Evolutionary conservation across 257 asterid genomes (phyloP).

Genomic region (Solanum phureja): DNA sequence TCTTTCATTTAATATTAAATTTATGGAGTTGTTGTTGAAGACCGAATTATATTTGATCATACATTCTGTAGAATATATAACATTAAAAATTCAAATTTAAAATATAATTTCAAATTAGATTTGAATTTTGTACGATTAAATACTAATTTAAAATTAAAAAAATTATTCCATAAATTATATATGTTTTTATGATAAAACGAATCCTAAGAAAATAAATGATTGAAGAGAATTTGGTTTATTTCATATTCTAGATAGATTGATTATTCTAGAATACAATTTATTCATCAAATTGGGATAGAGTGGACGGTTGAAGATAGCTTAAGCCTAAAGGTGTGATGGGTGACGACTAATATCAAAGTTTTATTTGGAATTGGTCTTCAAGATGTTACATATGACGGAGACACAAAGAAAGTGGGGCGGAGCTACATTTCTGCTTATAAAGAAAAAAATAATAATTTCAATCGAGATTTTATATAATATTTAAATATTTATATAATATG

Average conservation of each 20-base stretch:
- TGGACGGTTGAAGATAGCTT: neutral
- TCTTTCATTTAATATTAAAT: neutral
- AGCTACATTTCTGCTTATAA: neutral
- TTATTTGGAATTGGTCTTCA: neutral
- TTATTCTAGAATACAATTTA: neutral
- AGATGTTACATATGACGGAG: neutral
- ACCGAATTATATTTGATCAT: neutral
- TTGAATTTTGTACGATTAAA: neutral
- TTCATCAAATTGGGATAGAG: neutral
- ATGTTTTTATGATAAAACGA: neutral
- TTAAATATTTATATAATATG: neutral
- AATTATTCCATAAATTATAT: neutral
- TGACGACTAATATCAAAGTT: neutral
- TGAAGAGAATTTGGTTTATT: neutral
- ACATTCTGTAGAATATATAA: neutral
- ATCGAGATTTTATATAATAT: neutral
- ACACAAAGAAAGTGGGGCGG: neutral
- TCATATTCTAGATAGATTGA: neutral
- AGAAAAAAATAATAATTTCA: neutral
- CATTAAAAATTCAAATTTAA: neutral
- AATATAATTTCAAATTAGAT: neutral
- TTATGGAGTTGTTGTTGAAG: neutral
- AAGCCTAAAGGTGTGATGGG: neutral
- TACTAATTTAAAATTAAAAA: neutral
- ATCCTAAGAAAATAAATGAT: neutral